These are phyloP conservation scores for Xylaria arbuscula DNA, from an alignment of 2,329 filamentous ascomycete genomes.

Conservation along the genomic window DNA sequence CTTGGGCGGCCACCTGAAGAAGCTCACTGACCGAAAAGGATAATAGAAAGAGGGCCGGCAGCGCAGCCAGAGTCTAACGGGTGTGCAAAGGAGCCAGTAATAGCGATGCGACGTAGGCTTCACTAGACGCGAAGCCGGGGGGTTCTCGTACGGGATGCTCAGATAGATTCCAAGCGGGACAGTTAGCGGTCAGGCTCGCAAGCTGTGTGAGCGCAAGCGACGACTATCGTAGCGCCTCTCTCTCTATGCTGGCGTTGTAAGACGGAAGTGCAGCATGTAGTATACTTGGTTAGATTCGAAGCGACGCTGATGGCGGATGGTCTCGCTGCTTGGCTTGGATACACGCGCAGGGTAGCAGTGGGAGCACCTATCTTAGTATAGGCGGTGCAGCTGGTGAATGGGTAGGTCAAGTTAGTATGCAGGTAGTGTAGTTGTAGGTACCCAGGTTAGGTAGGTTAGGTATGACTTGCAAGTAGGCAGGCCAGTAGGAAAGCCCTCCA, in stretches of 20 bases:
- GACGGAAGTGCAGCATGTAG: neutral
- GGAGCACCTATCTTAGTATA: neutral
- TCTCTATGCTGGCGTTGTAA: conserved; percentile 1
- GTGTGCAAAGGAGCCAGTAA: neutral
- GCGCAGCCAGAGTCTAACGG: neutral
- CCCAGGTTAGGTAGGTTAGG: conserved; percentile 10
- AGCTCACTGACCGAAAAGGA: neutral
- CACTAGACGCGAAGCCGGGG: conserved; percentile 1
- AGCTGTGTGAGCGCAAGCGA: conserved; percentile 2
- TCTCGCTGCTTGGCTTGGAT: neutral
- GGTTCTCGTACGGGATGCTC: neutral
- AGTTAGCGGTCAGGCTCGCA: neutral
- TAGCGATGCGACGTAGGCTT: neutral
- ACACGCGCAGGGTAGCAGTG: conserved; percentile 5
- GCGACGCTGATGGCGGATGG: neutral
- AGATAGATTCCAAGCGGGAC: neutral
- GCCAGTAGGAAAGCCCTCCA: conserved; percentile 15
- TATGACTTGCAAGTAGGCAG: neutral
- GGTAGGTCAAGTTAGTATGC: neutral
- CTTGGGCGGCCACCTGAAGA: conserved; percentile 6
- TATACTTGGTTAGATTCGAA: neutral
- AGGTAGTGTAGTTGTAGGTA: neutral
- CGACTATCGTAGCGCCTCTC: conserved; percentile 10
- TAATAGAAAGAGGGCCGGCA: neutral
- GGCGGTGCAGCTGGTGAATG: neutral